Evolutionary conservation across 176 grass and related monocot species (phyloP), one percentile per base, ranked within the genome.

Genomic region (Guadua angustifolia): DNA sequence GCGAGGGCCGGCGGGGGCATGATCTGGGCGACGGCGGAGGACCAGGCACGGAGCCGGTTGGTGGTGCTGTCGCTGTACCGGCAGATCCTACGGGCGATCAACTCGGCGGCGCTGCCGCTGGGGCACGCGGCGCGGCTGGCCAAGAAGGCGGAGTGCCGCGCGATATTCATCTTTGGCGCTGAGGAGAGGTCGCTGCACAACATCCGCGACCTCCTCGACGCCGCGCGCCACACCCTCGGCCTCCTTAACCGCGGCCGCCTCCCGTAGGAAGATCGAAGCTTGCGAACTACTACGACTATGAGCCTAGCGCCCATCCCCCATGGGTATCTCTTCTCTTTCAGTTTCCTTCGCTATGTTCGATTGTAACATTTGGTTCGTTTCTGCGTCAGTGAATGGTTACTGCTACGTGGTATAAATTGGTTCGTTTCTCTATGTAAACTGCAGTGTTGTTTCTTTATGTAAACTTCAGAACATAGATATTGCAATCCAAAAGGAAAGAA

Each of bases 111-210:
- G 64, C 84, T 95, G 59, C 84, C 88, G 19, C 73, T 98, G 61
- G 90, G 86, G 14, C 77, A 90, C 80, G 85, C 87, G 9, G 91
- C 91, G 45, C 84, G 43, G 43, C 85, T 95, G 22, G 80, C 91
- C 0, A 98, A 98, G 89, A 98, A 98, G 85, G 87, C 91, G 53
- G 89, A 98, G 78, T 94, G 90, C 77, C 87, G 77, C 59, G 80
- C 89, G 55, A 92, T 98, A 42, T 98, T 95, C 95, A 11, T 95
- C 59, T 98, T 95, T 59, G 93, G 87, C 13, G 86, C 95, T 1
- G 93, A 93, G 87, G 93, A 95, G 80, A 75, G 79, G 60, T 98
- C 93, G 24, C 25, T 98, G 26, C 92, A 95, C 87, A 95, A 95
- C 82, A 98, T 93, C 49, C 67, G 76, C 7, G 93, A 98, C 66